Evolutionary conservation across 495 filamentous ascomycete genomes (phyloP).

Genomic region (Clavariopsis aquatica): DNA sequence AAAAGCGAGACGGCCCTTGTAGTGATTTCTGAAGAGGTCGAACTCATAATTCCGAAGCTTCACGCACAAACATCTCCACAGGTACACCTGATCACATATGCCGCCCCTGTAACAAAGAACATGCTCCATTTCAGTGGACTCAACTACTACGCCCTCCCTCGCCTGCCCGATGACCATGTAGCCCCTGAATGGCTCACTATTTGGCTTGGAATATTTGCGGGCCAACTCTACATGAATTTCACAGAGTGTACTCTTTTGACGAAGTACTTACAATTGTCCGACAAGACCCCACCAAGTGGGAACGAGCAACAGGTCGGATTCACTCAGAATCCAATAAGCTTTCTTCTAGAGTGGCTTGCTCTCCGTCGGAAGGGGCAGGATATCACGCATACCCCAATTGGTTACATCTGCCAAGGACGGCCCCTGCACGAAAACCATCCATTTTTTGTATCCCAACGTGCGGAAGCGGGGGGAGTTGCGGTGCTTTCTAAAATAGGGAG

Average conservation of each 20-base stretch:
- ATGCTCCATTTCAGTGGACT: constrained; percentile 59
- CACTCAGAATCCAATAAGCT: constrained; percentile 43
- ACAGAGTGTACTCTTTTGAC: constrained; percentile 44
- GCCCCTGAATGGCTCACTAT: constrained; percentile 52
- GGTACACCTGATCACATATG: constrained; percentile 53
- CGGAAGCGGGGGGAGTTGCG: background rate
- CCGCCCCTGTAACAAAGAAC: constrained; percentile 53
- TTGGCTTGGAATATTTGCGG: constrained; percentile 59
- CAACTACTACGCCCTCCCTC: constrained; percentile 52
- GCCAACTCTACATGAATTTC: constrained; percentile 57
- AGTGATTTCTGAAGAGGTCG: constrained; percentile 59
- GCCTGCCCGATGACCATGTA: constrained; percentile 42
- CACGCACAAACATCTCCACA: constrained; percentile 17
- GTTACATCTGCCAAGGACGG: constrained; percentile 53
- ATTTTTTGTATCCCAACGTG: constrained; percentile 46
- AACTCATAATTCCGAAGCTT: constrained; percentile 50
- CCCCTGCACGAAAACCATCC: constrained; percentile 48
- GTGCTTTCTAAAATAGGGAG: no score
- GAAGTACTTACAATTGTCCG: constrained; percentile 28
- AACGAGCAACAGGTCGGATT: constrained; percentile 16
- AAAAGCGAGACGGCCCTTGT: constrained; percentile 49
- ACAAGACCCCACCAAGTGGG: background rate
- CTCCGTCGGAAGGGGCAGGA: constrained; percentile 55
- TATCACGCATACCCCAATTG: constrained; percentile 58
- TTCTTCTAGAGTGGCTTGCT: constrained; percentile 56